Percentiles rank a stretch among this genome's conserved stretches.
These are phyloP conservation scores for Malus sylvestris DNA, from an alignment of 306 rosid species.

Conservation along the genomic window DNA sequence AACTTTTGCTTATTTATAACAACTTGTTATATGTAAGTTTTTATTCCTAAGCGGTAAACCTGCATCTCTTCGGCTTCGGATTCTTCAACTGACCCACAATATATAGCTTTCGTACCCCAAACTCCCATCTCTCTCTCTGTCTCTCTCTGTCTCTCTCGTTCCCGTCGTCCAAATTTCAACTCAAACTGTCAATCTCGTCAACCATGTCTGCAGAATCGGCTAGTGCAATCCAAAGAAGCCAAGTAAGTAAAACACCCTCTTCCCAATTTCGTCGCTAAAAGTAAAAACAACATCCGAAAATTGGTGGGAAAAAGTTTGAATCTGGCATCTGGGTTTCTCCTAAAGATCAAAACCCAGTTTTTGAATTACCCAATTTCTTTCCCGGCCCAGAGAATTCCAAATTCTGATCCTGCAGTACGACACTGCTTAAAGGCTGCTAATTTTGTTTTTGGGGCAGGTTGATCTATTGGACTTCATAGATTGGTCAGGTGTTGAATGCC, in stretches of 20 bases:
- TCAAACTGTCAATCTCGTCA: conserved; percentile 9
- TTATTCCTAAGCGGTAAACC: no score
- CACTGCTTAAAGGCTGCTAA: background rate
- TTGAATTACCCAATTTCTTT: background rate
- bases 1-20: no score
- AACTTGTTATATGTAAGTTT: no score
- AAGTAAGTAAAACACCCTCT: conserved; percentile 40
- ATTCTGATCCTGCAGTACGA: background rate
- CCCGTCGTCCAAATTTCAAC: background rate
- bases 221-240: conserved; percentile 60
- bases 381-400: background rate
- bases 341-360: background rate
- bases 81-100: background rate
- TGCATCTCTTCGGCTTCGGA: background rate
- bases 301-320: background rate
- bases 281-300: background rate
- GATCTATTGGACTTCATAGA: conserved; percentile 90
- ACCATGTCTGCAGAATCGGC: conserved; percentile 90
- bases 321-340: conserved; percentile 11
- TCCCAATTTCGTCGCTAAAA: background rate
- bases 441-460: conserved; percentile 43
- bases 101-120: background rate
- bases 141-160: background rate
- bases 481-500: conserved; percentile 92
- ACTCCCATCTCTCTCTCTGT: background rate